Percentiles rank a stretch among this genome's conserved stretches.
Evolutionary conservation across 1,139 yeast genomes (phyloP).

Genomic region (Pichia sp.): DNA sequence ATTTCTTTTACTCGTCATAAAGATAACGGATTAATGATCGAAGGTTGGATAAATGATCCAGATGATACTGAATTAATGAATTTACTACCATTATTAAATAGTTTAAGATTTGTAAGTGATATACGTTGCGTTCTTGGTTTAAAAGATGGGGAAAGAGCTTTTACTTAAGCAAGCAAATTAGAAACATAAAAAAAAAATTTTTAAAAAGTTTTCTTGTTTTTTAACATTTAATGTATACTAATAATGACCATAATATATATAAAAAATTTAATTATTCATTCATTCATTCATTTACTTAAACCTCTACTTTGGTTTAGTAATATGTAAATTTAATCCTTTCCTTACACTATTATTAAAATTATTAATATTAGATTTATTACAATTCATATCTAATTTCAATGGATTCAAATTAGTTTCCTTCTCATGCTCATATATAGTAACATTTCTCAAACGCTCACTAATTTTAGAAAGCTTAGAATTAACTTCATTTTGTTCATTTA

Average conservation of each 20-base stretch:
- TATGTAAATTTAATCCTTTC: slow-evolving; percentile 10
- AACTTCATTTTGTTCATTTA: slow-evolving; percentile 9
- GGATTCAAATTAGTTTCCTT: neutral
- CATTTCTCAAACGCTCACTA: slow-evolving; percentile 2
- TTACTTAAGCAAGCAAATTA: slow-evolving; percentile 23
- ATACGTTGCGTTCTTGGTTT: slow-evolving; percentile 77
- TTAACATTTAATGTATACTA: too few species aligned
- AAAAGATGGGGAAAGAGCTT: slow-evolving; percentile 69
- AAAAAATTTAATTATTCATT: too few species aligned
- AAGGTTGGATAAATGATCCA: slow-evolving; percentile 97
- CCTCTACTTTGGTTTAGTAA: neutral
- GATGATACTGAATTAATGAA: slow-evolving; percentile 77
- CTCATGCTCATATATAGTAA: neutral
- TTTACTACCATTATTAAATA: slow-evolving; percentile 72
- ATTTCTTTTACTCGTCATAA: slow-evolving; percentile 78
- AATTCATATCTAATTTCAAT: neutral
- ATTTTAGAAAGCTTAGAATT: slow-evolving; percentile 4
- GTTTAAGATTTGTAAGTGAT: slow-evolving; percentile 75
- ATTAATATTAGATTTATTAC: neutral
- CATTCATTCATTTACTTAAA: too few species aligned
- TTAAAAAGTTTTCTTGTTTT: too few species aligned
- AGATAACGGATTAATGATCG: slow-evolving; percentile 85
- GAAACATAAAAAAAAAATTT: too few species aligned
- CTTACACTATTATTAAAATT: neutral
- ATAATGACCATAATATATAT: too few species aligned